Conservation (phyloP, 2,329 filamentous ascomycete species). For the Aspergillus luchuensis region DNA sequence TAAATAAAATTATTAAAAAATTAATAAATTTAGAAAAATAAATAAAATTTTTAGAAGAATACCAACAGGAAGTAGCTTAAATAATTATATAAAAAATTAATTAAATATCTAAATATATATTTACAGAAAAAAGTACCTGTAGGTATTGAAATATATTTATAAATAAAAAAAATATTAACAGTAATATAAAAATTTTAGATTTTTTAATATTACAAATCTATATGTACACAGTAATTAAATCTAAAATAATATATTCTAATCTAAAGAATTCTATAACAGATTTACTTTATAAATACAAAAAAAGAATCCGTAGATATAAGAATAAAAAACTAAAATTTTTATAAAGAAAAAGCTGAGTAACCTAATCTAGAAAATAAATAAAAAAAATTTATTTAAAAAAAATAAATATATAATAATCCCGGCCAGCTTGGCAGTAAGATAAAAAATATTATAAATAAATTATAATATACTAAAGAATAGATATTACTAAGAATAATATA, state of each 20-base stretch:
- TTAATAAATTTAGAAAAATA: not conserved
- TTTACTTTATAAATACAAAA: not conserved
- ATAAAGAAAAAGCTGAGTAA: not conserved
- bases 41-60: not conserved
- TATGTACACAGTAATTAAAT: not conserved
- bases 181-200: not conserved
- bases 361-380: not conserved
- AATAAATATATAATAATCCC: too few relatives aligned
- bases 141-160: not conserved
- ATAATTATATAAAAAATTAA: too few relatives aligned
- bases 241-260: not conserved
- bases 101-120: too few relatives aligned
- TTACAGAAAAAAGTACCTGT: not conserved
- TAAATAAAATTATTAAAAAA: not conserved
- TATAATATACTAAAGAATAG: not conserved
- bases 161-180: not conserved
- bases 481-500: too few relatives aligned
- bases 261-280: not conserved
- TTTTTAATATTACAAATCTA: not conserved
- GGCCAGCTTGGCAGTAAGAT: too few relatives aligned
- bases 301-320: not conserved
- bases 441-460: not conserved
- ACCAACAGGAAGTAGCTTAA: not conserved
- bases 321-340: not conserved
- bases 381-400: too few relatives aligned